These are phyloP conservation scores for Chaetomium sp. DNA, from an alignment of 2,329 filamentous ascomycete species.

Conservation along the genomic window DNA sequence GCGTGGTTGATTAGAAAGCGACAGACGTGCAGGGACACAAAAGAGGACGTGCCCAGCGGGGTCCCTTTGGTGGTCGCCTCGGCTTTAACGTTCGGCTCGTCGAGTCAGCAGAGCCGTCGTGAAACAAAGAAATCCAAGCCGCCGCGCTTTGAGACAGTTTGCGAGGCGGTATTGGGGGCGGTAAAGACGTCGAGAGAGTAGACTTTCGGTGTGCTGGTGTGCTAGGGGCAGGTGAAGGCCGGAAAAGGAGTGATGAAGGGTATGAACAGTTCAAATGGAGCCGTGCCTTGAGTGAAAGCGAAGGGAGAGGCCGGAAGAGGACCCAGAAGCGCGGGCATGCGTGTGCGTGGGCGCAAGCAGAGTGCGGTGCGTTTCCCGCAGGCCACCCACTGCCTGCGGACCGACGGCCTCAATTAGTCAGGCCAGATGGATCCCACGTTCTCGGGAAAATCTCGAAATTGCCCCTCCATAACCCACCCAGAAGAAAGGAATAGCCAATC, in stretches of 20 bases:
- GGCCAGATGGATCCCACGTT: slow-evolving; percentile 19
- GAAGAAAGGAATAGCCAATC: slow-evolving; percentile 14
- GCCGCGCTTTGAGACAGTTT: slow-evolving; percentile 1
- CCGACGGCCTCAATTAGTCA: slow-evolving; percentile 23
- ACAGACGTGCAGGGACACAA: slow-evolving; percentile 2
- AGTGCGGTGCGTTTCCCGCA: slow-evolving; percentile 13
- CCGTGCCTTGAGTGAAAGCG: neutral
- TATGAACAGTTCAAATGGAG: slow-evolving; percentile 12
- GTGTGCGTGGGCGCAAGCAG: neutral
- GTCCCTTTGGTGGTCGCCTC: slow-evolving; percentile 8
- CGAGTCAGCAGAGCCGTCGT: slow-evolving; percentile 8
- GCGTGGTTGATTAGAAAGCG: slow-evolving; percentile 6
- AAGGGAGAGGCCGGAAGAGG: slow-evolving; percentile 5
- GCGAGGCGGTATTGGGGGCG: neutral
- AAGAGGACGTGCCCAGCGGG: slow-evolving; percentile 11
- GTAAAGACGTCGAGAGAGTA: slow-evolving; percentile 6
- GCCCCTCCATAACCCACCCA: slow-evolving; percentile 14
- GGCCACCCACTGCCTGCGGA: slow-evolving; percentile 7
- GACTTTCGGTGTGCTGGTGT: neutral
- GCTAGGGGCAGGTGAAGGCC: neutral
- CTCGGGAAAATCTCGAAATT: slow-evolving; percentile 21
- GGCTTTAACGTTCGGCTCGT: slow-evolving; percentile 12
- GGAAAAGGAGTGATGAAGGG: slow-evolving; percentile 4
- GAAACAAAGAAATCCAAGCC: slow-evolving; percentile 11
- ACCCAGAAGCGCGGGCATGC: no score